Percentiles rank a stretch among this genome's conserved stretches.
Evolutionary conservation across 2,329 filamentous ascomycete species (phyloP).

Genomic region (Trichophyton simii): DNA sequence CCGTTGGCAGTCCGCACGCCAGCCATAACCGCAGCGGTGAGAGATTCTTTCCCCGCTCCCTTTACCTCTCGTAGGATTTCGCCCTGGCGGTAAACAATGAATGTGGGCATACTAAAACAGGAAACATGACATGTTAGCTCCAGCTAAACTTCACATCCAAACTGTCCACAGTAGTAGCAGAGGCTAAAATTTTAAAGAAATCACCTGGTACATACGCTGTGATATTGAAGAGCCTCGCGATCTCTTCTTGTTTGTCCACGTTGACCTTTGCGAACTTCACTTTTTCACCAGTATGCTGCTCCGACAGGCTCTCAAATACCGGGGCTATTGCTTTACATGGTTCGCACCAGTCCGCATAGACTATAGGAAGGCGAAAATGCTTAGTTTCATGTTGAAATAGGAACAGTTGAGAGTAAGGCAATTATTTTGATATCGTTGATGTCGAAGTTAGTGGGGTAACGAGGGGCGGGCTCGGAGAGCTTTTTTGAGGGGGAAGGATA

Average conservation of each 20-base stretch:
- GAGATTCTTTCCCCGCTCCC: conserved; percentile 59
- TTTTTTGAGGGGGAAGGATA: not conserved
- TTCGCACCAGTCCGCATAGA: conserved; percentile 77
- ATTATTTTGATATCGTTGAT: not conserved
- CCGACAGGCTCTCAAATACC: conserved; percentile 64
- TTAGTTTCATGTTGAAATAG: conserved; percentile 13
- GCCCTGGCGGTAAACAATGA: conserved; percentile 71
- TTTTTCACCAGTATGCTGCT: conserved; percentile 54
- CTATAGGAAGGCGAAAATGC: conserved; percentile 35
- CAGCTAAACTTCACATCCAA: not conserved
- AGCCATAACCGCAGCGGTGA: conserved; percentile 60
- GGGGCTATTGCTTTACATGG: conserved; percentile 77
- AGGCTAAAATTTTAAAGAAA: not conserved
- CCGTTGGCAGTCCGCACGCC: conserved; percentile 35
- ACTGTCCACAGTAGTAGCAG: not conserved
- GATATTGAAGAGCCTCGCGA: conserved; percentile 61
- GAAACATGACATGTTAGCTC: not conserved
- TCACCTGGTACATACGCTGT: conserved; percentile 40
- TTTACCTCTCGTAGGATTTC: conserved; percentile 54
- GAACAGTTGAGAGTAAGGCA: not conserved
- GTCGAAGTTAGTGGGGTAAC: conserved; percentile 10
- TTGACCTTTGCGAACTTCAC: conserved; percentile 84
- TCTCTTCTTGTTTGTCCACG: conserved; percentile 60
- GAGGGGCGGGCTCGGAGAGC: conserved; percentile 9
- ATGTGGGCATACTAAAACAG: conserved; percentile 63